Conservation (phyloP, 1,139 yeast species). For the Yamadazyma sp. region DNA sequence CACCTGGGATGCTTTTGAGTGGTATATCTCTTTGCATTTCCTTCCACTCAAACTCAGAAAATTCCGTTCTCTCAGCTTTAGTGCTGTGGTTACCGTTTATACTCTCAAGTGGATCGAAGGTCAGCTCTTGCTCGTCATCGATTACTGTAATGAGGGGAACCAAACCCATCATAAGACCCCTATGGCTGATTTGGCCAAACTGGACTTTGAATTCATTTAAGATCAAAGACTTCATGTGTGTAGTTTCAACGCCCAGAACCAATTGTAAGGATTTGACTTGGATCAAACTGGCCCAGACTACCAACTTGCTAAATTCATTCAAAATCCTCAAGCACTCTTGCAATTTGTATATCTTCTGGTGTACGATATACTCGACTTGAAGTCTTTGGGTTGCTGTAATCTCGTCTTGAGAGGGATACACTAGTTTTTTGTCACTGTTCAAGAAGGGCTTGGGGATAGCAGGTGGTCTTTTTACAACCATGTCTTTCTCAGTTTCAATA, state of each 20-base stretch:
- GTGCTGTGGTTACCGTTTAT: neutral
- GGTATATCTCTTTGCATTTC: too few relatives aligned
- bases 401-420: constrained; percentile 35
- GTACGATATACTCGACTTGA: constrained; percentile 39
- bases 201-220: constrained; percentile 24
- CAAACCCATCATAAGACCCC: constrained; percentile 15
- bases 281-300: constrained; percentile 36
- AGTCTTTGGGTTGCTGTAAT: constrained; percentile 25
- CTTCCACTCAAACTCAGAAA: too few relatives aligned
- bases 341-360: constrained; percentile 36
- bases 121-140: constrained; percentile 13
- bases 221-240: constrained; percentile 17
- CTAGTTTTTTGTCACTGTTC: constrained; percentile 35
- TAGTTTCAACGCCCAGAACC: constrained; percentile 5
- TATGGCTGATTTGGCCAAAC: constrained; percentile 17
- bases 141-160: constrained; percentile 22
- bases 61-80: too few relatives aligned
- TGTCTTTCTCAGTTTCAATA: constrained; percentile 17
- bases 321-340: constrained; percentile 39
- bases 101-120: constrained; percentile 10
- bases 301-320: constrained; percentile 35
- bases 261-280: constrained; percentile 16
- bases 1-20: too few relatives aligned
- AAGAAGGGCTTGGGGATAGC: constrained; percentile 43
- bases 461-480: constrained; percentile 28